Evolutionary conservation across 2,329 filamentous ascomycete genomes (phyloP), one percentile per base, ranked within the genome.

Genomic region (Eutypella sp.): DNA sequence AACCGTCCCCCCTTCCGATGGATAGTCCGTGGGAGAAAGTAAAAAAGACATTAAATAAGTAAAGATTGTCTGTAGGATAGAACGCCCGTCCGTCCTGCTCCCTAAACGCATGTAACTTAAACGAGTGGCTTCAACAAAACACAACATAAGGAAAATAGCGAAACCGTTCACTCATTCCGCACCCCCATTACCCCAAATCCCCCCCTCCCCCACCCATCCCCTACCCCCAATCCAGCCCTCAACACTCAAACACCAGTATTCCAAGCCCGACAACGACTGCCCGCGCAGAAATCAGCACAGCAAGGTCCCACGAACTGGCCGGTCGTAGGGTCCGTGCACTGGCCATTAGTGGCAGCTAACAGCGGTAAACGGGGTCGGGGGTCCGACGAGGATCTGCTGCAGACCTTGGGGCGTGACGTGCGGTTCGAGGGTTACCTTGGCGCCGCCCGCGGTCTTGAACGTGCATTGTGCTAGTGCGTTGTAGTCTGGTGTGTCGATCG

Each of bases 281-380:
- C 70, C 3, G 67, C 67, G 45, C 71, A 74, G 52, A 65, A 67
- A 5, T 70, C 70, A 19, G 65, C 67, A 56, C 70, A 73, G 62
- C 71, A 74, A 23, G 59, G 55, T 1, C 66, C 69, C 5, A 67
- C 55, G 13, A 46, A 58, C 49, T 69, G 65, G 3, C 64, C 67
- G 40, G 29, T 55, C 50, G 50, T 65, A 70, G 53, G n/a, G n/a
- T n/a, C n/a, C n/a, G n/a, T n/a, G n/a, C 70, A 72, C 20, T 60
- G 56, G 19, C 68, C 57, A 42, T 68, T 71, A 5, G 61, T 67
- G 51, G 58, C 72, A 74, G 51, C 61, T 67, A 19, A 76, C 70
- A n/a, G 13, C 60, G 61, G 5, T 57, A 57, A 42, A 78, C 63
- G 4, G 67, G 66, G 55, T 70, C 64, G 4, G 73, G 70, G 73